Conservation (phyloP, 148 eudicot genomes). For the Gaultheria prostrata region DNA sequence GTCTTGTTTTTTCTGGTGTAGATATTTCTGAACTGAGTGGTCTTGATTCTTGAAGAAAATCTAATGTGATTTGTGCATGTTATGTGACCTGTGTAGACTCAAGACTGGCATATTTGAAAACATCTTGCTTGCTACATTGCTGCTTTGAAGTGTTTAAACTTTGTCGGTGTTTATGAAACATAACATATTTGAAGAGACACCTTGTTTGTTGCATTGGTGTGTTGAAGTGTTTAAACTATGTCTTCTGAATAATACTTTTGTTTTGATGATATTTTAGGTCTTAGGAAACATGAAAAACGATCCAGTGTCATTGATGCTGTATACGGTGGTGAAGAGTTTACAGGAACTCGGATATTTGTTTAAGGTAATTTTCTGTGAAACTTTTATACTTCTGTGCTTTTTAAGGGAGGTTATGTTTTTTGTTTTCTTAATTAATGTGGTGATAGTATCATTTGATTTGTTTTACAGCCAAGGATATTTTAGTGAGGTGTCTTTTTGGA, state of each 20-base stretch:
- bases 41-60: background rate
- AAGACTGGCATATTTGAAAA: background rate
- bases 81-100: background rate
- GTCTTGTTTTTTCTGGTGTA: background rate
- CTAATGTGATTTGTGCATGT: background rate
- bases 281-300: constrained; percentile 71
- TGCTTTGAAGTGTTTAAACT: background rate
- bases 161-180: background rate
- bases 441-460: background rate
- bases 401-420: background rate
- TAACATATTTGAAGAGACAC: background rate
- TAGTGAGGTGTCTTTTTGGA: background rate
- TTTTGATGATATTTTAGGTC: constrained; percentile 46
- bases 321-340: constrained; percentile 69
- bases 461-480: background rate
- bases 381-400: background rate
- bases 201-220: background rate
- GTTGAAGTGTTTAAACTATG: background rate
- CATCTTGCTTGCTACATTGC: background rate
- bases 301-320: constrained; percentile 71
- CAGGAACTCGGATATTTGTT: constrained; percentile 62
- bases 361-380: constrained; percentile 47
- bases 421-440: constrained; percentile 9
- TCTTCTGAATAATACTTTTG: constrained; percentile 11
- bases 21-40: background rate